These are phyloP conservation scores for Amniculicola lignicola DNA, from an alignment of 495 filamentous ascomycete genomes.

Conservation along the genomic window DNA sequence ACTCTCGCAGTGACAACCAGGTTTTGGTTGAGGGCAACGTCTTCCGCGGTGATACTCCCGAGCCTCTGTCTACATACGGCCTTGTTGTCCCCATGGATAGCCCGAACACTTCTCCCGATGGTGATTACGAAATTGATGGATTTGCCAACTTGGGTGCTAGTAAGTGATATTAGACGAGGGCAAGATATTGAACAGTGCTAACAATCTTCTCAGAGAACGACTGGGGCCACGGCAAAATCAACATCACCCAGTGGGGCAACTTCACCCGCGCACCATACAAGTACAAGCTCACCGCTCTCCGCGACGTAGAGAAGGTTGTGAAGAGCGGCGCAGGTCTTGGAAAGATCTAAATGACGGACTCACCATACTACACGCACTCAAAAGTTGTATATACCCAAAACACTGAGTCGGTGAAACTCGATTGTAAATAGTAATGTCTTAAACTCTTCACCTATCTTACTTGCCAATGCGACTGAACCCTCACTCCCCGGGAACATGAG, in stretches of 20 bases:
- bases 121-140: slow-evolving; percentile 45
- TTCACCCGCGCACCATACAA: slow-evolving; percentile 44
- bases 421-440: no score
- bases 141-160: slow-evolving; percentile 46
- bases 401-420: no score
- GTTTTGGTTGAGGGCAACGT: slow-evolving; percentile 43
- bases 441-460: no score
- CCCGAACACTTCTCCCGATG: slow-evolving; percentile 42
- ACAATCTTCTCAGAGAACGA: slow-evolving; percentile 42
- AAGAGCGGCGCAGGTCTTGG: slow-evolving; percentile 42
- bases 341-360: slow-evolving; percentile 44
- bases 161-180: slow-evolving; percentile 26
- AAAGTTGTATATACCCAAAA: no score
- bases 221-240: slow-evolving; percentile 40
- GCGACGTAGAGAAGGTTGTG: slow-evolving; percentile 39
- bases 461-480: no score
- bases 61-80: slow-evolving; percentile 48
- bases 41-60: slow-evolving; percentile 42
- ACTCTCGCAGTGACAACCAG: slow-evolving; percentile 40
- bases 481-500: slow-evolving; percentile 3
- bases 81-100: slow-evolving; percentile 48
- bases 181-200: not conserved
- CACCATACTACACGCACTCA: no score
- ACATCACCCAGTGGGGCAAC: slow-evolving; percentile 47
- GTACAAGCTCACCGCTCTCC: slow-evolving; percentile 41